Evolutionary conservation across 2,329 filamentous ascomycete genomes (phyloP).

Genomic region (Fusarium compactum): DNA sequence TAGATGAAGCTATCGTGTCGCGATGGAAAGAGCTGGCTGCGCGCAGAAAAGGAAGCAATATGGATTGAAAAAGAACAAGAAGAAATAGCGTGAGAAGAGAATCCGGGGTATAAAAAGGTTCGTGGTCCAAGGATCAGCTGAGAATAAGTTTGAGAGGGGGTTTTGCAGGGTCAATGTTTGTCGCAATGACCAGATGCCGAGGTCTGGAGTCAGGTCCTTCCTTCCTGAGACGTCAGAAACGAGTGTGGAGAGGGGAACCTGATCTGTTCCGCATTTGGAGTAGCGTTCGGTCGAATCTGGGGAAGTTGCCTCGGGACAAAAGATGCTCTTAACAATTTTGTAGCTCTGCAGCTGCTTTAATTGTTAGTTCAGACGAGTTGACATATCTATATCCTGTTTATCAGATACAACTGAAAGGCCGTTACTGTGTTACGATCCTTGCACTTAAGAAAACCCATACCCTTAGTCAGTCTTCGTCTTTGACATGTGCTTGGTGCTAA

Average conservation of each 20-base stretch:
- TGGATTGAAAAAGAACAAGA: slow-evolving; percentile 8
- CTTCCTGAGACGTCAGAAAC: slow-evolving; percentile 18
- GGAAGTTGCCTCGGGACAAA: slow-evolving; percentile 47
- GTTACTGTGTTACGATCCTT: background rate
- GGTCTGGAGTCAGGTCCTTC: slow-evolving; percentile 38
- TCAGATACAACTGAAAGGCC: background rate
- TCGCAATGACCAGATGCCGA: slow-evolving; percentile 41
- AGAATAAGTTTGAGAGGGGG: slow-evolving; percentile 16
- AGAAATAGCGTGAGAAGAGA: background rate
- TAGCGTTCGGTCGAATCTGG: slow-evolving; percentile 42
- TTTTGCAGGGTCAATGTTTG: slow-evolving; percentile 19
- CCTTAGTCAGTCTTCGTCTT: background rate
- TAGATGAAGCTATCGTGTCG: slow-evolving; percentile 21
- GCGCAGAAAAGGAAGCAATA: slow-evolving; percentile 1
- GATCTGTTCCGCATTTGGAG: slow-evolving; percentile 12
- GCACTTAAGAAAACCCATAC: background rate
- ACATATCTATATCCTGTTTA: background rate
- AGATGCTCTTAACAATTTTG: slow-evolving; percentile 20
- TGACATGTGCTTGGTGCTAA: slow-evolving; percentile 37
- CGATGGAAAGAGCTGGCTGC: slow-evolving; percentile 21
- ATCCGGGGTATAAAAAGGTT: slow-evolving; percentile 39
- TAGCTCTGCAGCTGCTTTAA: background rate
- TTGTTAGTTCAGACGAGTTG: background rate
- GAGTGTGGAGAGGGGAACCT: slow-evolving; percentile 19
- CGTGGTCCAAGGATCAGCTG: slow-evolving; percentile 32